Percentiles rank a stretch among this genome's conserved stretches.
phyloP scores from a whole-genome alignment of 1,139 yeast genomes.

The Yamadazyma epiphylla region DNA sequence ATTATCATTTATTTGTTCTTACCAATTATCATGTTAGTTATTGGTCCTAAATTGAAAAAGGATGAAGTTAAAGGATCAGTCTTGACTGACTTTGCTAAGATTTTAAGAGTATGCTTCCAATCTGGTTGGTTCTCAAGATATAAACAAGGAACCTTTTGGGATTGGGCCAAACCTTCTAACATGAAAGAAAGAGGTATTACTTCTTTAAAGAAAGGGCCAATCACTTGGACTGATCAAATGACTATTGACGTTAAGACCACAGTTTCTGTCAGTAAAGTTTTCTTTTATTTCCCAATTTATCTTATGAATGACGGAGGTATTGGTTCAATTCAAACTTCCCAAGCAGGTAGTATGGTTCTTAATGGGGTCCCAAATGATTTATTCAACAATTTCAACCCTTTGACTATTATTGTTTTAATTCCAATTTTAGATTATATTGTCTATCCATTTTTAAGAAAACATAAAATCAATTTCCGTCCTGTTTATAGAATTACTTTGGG shows the following conservation, averaged over 20 bases:
- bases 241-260: conserved; percentile 57
- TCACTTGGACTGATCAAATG: conserved; percentile 49
- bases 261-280: conserved; percentile 53
- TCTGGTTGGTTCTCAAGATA: conserved; percentile 33
- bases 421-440: conserved; percentile 56
- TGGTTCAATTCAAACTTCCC: conserved; percentile 55
- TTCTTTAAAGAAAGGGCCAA: conserved; percentile 24
- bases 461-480: conserved; percentile 29
- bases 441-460: conserved; percentile 54
- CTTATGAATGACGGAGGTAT: conserved; percentile 61
- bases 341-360: conserved; percentile 58
- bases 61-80: conserved; percentile 44
- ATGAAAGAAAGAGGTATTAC: conserved; percentile 39
- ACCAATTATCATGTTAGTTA: conserved; percentile 38
- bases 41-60: conserved; percentile 30
- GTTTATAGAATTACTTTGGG: conserved; percentile 29
- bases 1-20: conserved; percentile 43
- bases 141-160: conserved; percentile 38
- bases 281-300: conserved; percentile 56
- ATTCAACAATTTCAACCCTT: conserved; percentile 60
- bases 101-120: conserved; percentile 30
- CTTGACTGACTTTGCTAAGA: conserved; percentile 36
- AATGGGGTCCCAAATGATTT: conserved; percentile 68
- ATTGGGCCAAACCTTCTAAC: conserved; percentile 46
- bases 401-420: conserved; percentile 57